Conservation (phyloP, 139 green algal genomes). For the Diplosphaera chodatii region DNA sequence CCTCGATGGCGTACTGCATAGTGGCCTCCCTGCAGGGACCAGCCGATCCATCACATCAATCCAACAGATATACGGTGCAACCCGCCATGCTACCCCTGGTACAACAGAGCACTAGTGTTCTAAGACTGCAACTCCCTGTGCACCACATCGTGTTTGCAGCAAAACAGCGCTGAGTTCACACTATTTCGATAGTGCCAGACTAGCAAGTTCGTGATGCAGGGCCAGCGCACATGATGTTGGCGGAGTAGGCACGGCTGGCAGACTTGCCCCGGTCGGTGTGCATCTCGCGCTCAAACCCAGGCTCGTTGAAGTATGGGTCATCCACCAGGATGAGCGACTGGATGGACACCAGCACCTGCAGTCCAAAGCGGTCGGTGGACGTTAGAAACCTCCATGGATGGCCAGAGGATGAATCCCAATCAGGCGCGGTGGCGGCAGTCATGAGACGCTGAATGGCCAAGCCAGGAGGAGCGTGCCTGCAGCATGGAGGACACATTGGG, state of each 20-base stretch:
- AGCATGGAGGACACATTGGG: conserved; percentile 45
- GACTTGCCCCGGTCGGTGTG: not conserved
- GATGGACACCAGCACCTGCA: conserved; percentile 19
- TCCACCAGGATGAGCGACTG: conserved; percentile 39
- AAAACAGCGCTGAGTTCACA: too few relatives aligned
- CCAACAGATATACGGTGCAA: too few relatives aligned
- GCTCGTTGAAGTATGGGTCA: conserved; percentile 34
- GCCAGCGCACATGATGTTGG: conserved; percentile 11
- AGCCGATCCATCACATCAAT: too few relatives aligned
- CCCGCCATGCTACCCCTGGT: too few relatives aligned
- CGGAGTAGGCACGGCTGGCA: conserved; percentile 9
- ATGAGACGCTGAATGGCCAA: too few relatives aligned
- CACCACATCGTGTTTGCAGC: too few relatives aligned
- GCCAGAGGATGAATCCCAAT: too few relatives aligned
- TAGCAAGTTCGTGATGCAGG: not conserved
- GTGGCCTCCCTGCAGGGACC: conserved; percentile 22
- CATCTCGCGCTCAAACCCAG: conserved; percentile 15
- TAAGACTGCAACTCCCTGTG: too few relatives aligned
- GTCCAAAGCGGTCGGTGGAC: too few relatives aligned
- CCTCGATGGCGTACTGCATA: conserved; percentile 26
- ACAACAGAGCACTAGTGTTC: too few relatives aligned
- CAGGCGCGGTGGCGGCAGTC: too few relatives aligned
- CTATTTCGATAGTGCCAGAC: not conserved
- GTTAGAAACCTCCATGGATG: too few relatives aligned
- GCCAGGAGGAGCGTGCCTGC: conserved; percentile 29